These are phyloP conservation scores for Colletotrichum chlorophyti DNA, from an alignment of 2,329 filamentous ascomycete genomes.

Conservation along the genomic window DNA sequence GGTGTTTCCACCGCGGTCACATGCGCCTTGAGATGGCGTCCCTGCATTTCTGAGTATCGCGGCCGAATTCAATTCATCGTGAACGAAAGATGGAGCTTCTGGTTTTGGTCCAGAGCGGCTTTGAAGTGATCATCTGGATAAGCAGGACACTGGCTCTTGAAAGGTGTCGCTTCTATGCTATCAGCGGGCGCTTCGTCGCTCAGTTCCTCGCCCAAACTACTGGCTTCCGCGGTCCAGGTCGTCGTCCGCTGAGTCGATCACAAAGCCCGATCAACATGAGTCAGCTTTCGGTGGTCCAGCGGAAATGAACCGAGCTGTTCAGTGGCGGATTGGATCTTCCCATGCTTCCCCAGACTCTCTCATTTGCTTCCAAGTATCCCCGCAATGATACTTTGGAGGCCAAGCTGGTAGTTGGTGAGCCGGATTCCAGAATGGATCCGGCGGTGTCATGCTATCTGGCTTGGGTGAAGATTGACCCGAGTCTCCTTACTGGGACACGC, in stretches of 20 bases:
- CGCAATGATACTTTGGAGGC: slow-evolving; percentile 13
- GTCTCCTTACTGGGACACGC: slow-evolving; percentile 16
- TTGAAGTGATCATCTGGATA: neutral
- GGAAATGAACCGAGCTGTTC: slow-evolving; percentile 28
- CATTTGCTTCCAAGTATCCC: slow-evolving; percentile 9
- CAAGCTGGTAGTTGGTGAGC: slow-evolving; percentile 15
- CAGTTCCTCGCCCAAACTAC: slow-evolving; percentile 9
- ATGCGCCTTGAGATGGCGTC: neutral
- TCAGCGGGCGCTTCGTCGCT: slow-evolving; percentile 9
- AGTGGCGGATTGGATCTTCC: slow-evolving; percentile 21
- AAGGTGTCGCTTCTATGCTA: slow-evolving; percentile 5
- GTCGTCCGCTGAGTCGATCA: neutral
- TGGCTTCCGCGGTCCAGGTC: neutral
- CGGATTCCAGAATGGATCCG: neutral
- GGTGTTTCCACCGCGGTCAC: neutral
- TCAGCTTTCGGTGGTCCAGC: slow-evolving; percentile 17
- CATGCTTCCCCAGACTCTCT: slow-evolving; percentile 29
- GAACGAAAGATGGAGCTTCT: neutral
- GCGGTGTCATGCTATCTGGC: slow-evolving; percentile 10
- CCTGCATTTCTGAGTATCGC: neutral
- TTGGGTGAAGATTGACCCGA: slow-evolving; percentile 26
- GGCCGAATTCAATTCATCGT: neutral
- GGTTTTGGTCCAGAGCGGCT: neutral
- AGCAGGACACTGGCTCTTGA: neutral
- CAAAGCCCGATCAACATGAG: slow-evolving; percentile 12